These are phyloP conservation scores for Metschnikowia shivogae DNA, from an alignment of 805 yeast species.

Conservation along the genomic window DNA sequence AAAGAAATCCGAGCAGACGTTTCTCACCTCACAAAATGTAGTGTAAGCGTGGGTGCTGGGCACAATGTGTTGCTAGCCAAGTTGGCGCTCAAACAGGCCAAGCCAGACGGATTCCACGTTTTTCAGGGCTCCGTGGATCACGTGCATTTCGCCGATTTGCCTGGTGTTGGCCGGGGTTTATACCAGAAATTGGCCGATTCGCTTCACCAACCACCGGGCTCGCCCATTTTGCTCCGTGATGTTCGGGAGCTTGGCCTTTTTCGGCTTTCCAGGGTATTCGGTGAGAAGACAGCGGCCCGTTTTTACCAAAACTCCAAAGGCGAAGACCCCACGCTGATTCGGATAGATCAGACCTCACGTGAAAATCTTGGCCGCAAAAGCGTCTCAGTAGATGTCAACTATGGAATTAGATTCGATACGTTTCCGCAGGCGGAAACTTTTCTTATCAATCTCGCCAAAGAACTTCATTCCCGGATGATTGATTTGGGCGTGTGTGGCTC, in stretches of 20 bases:
- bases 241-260: neutral
- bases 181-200: constrained; percentile 41
- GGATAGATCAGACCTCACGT: constrained; percentile 46
- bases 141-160: constrained; percentile 41
- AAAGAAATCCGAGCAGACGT: constrained; percentile 39
- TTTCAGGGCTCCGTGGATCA: constrained; percentile 32
- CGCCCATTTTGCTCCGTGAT: constrained; percentile 13
- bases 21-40: constrained; percentile 47
- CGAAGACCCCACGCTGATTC: constrained; percentile 57
- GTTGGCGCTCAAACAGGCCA: constrained; percentile 66
- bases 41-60: constrained; percentile 79
- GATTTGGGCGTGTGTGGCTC: constrained; percentile 49
- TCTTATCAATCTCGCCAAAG: constrained; percentile 52
- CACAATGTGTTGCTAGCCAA: constrained; percentile 73
- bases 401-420: constrained; percentile 76
- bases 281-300: constrained; percentile 66
- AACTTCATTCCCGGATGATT: constrained; percentile 51
- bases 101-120: constrained; percentile 67
- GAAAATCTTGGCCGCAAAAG: constrained; percentile 57
- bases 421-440: constrained; percentile 63
- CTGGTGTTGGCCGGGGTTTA: constrained; percentile 60
- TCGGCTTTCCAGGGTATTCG: constrained; percentile 48
- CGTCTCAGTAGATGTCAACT: constrained; percentile 83
- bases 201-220: constrained; percentile 13
- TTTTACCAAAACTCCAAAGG: constrained; percentile 62